Conservation (phyloP, 805 yeast genomes). For the Babjeviella inositovora region DNA sequence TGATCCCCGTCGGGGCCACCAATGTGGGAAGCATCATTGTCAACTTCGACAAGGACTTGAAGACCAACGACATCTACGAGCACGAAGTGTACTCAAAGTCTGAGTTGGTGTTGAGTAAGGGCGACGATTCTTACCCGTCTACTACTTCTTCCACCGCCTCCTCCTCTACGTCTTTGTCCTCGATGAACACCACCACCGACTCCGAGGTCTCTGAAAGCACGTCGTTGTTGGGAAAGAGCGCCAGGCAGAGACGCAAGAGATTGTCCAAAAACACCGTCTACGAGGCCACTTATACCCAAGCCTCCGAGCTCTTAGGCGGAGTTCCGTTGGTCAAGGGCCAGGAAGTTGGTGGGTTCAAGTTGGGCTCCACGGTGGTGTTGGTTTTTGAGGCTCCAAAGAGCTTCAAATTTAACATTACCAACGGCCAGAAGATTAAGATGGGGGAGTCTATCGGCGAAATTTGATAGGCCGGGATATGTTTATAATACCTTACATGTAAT, state of each 20-base stretch:
- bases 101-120: no score
- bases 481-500: no score
- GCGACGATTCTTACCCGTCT: no score
- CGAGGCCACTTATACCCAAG: conserved; percentile 83
- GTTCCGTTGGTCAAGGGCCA: conserved; percentile 81
- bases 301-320: conserved; percentile 67
- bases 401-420: conserved; percentile 52
- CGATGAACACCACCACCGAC: no score
- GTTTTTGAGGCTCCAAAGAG: conserved; percentile 89
- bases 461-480: no score
- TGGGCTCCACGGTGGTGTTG: conserved; percentile 93
- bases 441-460: conserved; percentile 64
- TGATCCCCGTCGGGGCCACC: conserved; percentile 99
- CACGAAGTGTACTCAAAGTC: conserved; percentile 17
- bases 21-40: conserved; percentile 91
- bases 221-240: no score
- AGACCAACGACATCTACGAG: conserved; percentile 64
- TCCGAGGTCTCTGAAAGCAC: no score
- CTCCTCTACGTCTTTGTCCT: no score
- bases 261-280: conserved; percentile 69
- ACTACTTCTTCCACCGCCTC: no score
- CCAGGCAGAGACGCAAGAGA: conserved; percentile 11
- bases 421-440: conserved; percentile 70
- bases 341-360: conserved; percentile 93
- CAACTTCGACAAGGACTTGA: conserved; percentile 80